Evolutionary conservation across 495 filamentous ascomycete species (phyloP).

Genomic region (Xylaria venustula): DNA sequence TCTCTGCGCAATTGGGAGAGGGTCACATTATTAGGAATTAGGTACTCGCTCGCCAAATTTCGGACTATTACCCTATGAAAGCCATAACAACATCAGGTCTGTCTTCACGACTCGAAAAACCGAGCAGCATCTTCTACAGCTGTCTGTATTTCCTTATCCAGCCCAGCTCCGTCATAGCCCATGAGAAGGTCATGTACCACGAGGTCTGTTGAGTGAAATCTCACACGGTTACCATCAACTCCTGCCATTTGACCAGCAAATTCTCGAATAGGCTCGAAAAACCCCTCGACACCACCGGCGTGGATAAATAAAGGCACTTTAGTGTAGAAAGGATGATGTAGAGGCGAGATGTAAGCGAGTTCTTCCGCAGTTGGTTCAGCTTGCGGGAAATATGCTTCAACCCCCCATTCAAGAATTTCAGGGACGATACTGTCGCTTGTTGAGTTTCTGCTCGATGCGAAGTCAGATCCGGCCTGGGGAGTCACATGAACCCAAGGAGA

Average conservation of each 20-base stretch:
- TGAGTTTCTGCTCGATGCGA: not conserved
- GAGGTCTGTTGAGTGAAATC: too few relatives aligned
- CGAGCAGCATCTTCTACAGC: too few relatives aligned
- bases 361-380: not conserved
- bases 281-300: conserved; percentile 10
- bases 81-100: too few relatives aligned
- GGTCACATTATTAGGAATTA: too few relatives aligned
- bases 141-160: too few relatives aligned
- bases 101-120: too few relatives aligned
- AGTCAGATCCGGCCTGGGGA: not conserved
- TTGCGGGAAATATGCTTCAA: conserved; percentile 13
- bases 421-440: not conserved
- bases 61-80: too few relatives aligned
- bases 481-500: conserved; percentile 24
- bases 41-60: too few relatives aligned
- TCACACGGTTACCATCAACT: conserved; percentile 12
- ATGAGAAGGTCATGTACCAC: too few relatives aligned
- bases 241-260: conserved; percentile 17
- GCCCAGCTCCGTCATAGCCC: too few relatives aligned
- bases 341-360: conserved; percentile 16
- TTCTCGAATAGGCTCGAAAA: not conserved
- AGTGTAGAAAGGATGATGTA: conserved; percentile 18
- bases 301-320: conserved; percentile 13
- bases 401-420: conserved; percentile 23
- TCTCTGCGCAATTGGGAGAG: too few relatives aligned